phyloP scores from a whole-genome alignment of 148 eudicot species.

The Camellia japonica region DNA sequence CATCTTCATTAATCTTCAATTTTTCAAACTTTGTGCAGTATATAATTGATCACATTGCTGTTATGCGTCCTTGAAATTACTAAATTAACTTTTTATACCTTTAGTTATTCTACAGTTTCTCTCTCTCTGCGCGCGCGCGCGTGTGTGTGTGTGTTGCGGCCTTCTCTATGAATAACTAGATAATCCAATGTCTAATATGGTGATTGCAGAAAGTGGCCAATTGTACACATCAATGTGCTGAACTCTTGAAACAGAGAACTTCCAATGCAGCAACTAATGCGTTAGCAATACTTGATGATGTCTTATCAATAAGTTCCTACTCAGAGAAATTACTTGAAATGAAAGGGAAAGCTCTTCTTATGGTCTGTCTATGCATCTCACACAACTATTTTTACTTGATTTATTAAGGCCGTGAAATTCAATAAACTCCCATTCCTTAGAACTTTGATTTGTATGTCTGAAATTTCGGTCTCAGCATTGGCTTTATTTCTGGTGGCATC shows the following conservation, averaged over 20 bases:
- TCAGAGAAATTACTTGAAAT: conserved; percentile 75
- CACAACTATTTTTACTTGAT: neutral
- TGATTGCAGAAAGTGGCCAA: conserved; percentile 61
- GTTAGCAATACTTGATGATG: conserved; percentile 47
- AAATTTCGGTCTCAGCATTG: conserved; percentile 15
- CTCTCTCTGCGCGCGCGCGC: neutral
- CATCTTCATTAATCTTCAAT: no score
- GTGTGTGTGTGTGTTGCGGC: conserved; percentile 15
- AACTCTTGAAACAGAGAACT: conserved; percentile 59
- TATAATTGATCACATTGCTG: neutral
- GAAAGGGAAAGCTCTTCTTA: conserved; percentile 77
- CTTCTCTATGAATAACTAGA: neutral
- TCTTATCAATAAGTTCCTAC: conserved; percentile 52
- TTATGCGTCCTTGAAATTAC: no score
- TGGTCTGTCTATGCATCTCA: conserved; percentile 37
- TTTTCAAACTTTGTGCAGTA: no score
- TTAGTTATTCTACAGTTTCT: no score
- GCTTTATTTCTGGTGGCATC: conserved; percentile 19
- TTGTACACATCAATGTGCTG: conserved; percentile 40
- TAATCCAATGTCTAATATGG: conserved; percentile 8
- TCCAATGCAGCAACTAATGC: conserved; percentile 52
- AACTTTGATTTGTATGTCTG: neutral
- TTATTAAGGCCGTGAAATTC: conserved; percentile 23
- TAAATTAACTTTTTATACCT: no score
- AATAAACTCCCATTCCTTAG: neutral